Evolutionary conservation across 2,329 filamentous ascomycete species (phyloP), one percentile per base, ranked within the genome.

Genomic region (Diaporthe destruens): DNA sequence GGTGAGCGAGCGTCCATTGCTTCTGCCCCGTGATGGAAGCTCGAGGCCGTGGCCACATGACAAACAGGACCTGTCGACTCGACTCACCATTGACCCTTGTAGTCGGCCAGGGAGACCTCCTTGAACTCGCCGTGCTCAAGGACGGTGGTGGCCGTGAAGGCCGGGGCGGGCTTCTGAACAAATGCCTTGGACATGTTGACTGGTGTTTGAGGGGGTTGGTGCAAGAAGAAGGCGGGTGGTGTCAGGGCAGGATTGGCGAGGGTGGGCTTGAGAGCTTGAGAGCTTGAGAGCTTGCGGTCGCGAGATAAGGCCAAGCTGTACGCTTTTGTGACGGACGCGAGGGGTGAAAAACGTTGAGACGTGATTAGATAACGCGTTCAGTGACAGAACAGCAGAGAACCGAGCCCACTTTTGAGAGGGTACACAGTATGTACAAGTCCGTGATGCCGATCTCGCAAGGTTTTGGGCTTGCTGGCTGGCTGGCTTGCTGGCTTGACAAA

Each of bases 141-240:
- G 78, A 87, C 82, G 76, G 85, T 85, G 73, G 82, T 85, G 75
- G 85, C 84, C 74, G 80, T 86, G 81, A 88, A 88, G 75, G 74
- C 82, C 49, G 86, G 86, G 47, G 86, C 86, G 72, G 84, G 85
- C 63, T 82, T 81, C 78, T 87, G 85, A 72, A 88, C 84, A 75
- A 85, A 85, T 55, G 84, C 84, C 72, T 74, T 74, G 68, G 84
- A 84, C 84, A 85, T 85, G 39, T 61, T 80, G 76, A 53, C 51
- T 69, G 61, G 34, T 44, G 42, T 36, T 42, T 54, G 61, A 9
- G 53, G 42, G 34, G 34, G 25, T 4, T 14, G 53, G 47, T 12
- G 6, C 16, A 6, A 16, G 66, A 36, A 54, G 39, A 29, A 66
- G 12, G 3, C 12, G 36, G 16, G 54, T n/a, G 14, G n/a, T 61